Conservation (phyloP, 129 eudicot genomes). For the Flaveria trinervia region DNA sequence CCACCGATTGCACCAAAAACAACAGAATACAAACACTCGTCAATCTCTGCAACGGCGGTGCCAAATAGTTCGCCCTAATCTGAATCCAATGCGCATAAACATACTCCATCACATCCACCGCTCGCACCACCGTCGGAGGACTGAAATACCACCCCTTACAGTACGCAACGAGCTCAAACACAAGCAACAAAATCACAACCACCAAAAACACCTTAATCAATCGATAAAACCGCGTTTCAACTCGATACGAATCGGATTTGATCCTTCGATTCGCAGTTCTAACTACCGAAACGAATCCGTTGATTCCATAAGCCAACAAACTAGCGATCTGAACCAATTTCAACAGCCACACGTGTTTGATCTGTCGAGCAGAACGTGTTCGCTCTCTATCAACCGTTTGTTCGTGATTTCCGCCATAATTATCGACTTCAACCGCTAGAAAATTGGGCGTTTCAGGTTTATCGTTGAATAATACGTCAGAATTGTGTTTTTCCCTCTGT, state of each 20-base stretch:
- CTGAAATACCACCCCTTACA: constrained; percentile 77
- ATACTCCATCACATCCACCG: constrained; percentile 53
- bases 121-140: constrained; percentile 53
- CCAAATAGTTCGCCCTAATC: constrained; percentile 65
- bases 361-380: constrained; percentile 63
- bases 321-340: constrained; percentile 53
- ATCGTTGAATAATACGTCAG: constrained; percentile 15
- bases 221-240: constrained; percentile 50
- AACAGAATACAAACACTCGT: constrained; percentile 62
- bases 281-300: constrained; percentile 41
- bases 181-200: constrained; percentile 42
- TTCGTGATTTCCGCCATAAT: constrained; percentile 15
- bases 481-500: constrained; percentile 45
- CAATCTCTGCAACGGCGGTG: constrained; percentile 70
- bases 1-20: constrained; percentile 78
- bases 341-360: constrained; percentile 62
- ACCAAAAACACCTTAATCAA: constrained; percentile 53
- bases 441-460: constrained; percentile 37
- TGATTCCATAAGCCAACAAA: constrained; percentile 36
- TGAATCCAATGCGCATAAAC: constrained; percentile 69
- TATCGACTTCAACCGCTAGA: constrained; percentile 45
- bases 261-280: constrained; percentile 64
- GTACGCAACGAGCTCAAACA: constrained; percentile 66
- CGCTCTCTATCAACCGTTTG: constrained; percentile 46
- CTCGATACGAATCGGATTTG: constrained; percentile 29